Base-by-base conservation (phyloP, 1,284 basidiomycete genomes). In the Tetrapyrgos nigripes region DNA sequence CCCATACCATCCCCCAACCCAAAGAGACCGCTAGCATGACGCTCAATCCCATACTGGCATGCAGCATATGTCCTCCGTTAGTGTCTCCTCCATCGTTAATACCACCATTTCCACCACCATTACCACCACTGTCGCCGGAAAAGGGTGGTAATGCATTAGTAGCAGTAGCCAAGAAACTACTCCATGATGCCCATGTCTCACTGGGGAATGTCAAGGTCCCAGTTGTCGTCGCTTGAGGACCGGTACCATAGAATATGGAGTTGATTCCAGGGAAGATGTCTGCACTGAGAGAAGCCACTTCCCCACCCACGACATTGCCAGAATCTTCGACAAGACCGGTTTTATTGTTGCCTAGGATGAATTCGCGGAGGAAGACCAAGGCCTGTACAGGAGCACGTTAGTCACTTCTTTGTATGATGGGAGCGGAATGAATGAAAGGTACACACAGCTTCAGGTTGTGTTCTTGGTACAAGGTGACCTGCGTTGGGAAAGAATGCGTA, bases 401-500 rank as follows among this genome's bases (percentile, higher is more conserved):
- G 47, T 49, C 29, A 51, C 50, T 6, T 40, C 17, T 40, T 40
- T 40, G 5, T 8, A 5, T 40, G 19, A 40, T 5, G 17, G 14
- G 31, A 33, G 14, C 9, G 8, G 9, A 14, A 23, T 26, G 24
- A 44, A 17, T 17, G 29, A 27, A 11, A 33, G 40, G 29, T 4
- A 33, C 50, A 33, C 31, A 58, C 57, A 33, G 57, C 50, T 53
- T 58, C 57, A 19, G 57, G 57, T 35, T 53, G 28, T 13, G 57
- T 53, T 11, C 51, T 43, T 17, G 57, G 57, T 13, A 58, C 57
- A 43, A 58, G 53, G 59, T 83, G 81, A 1, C 82, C 82, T 1
- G 81, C 78, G 45, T 71, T 67, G 23, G 66, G 66, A 55, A 77
- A 69, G 29, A 84, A 72, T 1, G 70, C 72, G 61, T 80, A 84